These are phyloP conservation scores for Tylopilus sp. DNA, from an alignment of 768 basidiomycete genomes.

Conservation along the genomic window DNA sequence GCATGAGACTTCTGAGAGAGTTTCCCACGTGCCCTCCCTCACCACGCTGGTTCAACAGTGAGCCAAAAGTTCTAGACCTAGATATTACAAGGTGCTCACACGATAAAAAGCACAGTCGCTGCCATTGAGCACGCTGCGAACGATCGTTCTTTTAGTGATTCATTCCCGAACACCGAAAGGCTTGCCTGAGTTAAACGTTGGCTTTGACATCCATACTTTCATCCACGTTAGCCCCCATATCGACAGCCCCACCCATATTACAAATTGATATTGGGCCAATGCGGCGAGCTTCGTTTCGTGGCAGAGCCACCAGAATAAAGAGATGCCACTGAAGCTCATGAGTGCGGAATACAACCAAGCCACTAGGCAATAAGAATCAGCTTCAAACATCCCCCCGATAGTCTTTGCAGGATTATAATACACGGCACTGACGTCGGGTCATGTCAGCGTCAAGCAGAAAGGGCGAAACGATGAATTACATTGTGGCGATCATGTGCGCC, in stretches of 20 bases:
- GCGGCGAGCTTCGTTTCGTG: constrained; percentile 66
- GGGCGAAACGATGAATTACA: constrained; percentile 41
- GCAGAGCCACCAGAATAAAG: constrained; percentile 73
- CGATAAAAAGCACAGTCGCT: constrained; percentile 77
- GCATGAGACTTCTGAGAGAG: constrained; percentile 68
- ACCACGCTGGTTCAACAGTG: constrained; percentile 52
- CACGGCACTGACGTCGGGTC: constrained; percentile 55
- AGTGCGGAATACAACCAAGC: constrained; percentile 68
- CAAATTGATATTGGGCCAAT: constrained; percentile 69
- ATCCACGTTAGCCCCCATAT: constrained; percentile 85
- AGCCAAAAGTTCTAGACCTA: not conserved
- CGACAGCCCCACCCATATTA: constrained; percentile 80
- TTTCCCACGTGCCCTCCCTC: constrained; percentile 82
- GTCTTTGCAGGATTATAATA: constrained; percentile 96
- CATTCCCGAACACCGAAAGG: not conserved
- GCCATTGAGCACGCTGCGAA: constrained; percentile 77
- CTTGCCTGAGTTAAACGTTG: constrained; percentile 84
- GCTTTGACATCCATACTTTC: constrained; percentile 88
- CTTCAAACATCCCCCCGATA: constrained; percentile 89
- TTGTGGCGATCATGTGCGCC: constrained; percentile 90
- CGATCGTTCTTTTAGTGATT: not conserved
- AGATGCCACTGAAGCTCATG: constrained; percentile 73
- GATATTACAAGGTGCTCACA: constrained; percentile 42
- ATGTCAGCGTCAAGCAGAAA: constrained; percentile 4
- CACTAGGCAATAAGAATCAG: constrained; percentile 74